A percentile compares a stretch with the other conserved stretches of the same genome.
phyloP scores from a whole-genome alignment of 768 basidiomycete genomes.

The Astraeus odoratus region DNA sequence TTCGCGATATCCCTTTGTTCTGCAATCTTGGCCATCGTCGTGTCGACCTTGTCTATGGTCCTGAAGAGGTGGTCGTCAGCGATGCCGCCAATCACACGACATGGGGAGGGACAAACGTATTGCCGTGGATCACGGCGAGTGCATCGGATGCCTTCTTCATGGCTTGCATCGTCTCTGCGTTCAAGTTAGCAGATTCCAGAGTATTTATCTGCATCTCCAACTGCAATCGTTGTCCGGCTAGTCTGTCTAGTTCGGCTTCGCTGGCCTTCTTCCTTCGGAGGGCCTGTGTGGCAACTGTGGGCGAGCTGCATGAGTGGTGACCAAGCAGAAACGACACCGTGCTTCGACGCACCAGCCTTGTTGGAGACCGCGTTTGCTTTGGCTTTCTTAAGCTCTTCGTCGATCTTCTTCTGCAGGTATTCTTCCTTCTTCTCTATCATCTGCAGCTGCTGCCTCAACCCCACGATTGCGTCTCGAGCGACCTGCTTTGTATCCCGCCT shows the following conservation, averaged over 20 bases:
- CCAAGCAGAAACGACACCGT: not conserved
- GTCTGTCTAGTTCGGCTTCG: slow-evolving; percentile 79
- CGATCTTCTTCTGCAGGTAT: slow-evolving; percentile 91
- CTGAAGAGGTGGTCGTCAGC: slow-evolving; percentile 34
- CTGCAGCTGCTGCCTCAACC: slow-evolving; percentile 86
- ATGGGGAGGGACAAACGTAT: slow-evolving; percentile 55
- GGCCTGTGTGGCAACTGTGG: slow-evolving; percentile 77
- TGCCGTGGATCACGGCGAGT: slow-evolving; percentile 82
- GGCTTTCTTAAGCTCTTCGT: slow-evolving; percentile 89
- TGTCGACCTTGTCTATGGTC: slow-evolving; percentile 82
- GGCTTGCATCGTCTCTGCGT: slow-evolving; percentile 92
- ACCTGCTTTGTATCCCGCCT: slow-evolving; percentile 76
- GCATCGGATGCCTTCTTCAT: slow-evolving; percentile 96
- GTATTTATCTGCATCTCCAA: slow-evolving; percentile 97
- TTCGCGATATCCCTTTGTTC: slow-evolving; percentile 90
- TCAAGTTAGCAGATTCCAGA: slow-evolving; percentile 94
- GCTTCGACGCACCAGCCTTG: slow-evolving; percentile 78
- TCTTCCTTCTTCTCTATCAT: slow-evolving; percentile 99
- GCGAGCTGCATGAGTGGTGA: slow-evolving; percentile 4
- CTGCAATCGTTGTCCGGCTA: slow-evolving; percentile 81
- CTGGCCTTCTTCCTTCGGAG: slow-evolving; percentile 89
- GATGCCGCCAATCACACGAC: not conserved
- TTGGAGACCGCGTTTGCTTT: slow-evolving; percentile 89
- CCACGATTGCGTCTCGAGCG: slow-evolving; percentile 89
- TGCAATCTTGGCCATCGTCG: slow-evolving; percentile 77